phyloP scores from a whole-genome alignment of 2,329 filamentous ascomycete genomes.

The Fusarium goolgardi region DNA sequence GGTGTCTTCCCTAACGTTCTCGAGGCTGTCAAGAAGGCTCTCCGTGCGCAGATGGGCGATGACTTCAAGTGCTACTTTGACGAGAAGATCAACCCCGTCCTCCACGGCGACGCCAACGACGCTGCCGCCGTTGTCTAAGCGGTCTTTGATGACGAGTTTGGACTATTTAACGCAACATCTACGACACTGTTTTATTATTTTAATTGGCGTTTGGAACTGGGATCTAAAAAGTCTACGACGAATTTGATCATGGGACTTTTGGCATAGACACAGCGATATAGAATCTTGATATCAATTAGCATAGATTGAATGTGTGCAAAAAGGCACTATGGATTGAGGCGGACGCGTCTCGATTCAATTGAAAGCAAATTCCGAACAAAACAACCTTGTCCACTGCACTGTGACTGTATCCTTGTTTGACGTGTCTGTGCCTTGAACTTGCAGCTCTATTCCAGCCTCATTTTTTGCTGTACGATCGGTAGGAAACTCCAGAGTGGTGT shows the following conservation, averaged over 20 bases:
- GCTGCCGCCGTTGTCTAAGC: slow-evolving; percentile 40
- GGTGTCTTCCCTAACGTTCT: slow-evolving; percentile 80
- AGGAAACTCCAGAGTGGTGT: not conserved
- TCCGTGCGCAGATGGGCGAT: slow-evolving; percentile 76
- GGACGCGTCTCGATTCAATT: slow-evolving; percentile 28
- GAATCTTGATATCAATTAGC: slow-evolving; percentile 42
- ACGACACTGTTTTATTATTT: slow-evolving; percentile 14
- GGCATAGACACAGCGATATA: slow-evolving; percentile 40
- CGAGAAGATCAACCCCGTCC: slow-evolving; percentile 76
- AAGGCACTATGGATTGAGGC: not conserved
- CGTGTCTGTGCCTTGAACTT: slow-evolving; percentile 1
- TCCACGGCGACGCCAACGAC: slow-evolving; percentile 56
- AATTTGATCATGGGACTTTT: slow-evolving; percentile 38
- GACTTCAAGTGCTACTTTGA: slow-evolving; percentile 81
- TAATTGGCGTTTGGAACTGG: slow-evolving; percentile 29
- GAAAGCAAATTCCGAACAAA: slow-evolving; percentile 35
- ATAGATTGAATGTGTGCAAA: slow-evolving; percentile 29
- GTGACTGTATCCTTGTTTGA: not conserved
- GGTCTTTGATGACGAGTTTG: not conserved
- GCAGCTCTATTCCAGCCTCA: not conserved
- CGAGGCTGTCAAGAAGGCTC: slow-evolving; percentile 71
- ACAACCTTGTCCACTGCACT: not conserved
- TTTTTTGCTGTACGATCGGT: slow-evolving; percentile 2
- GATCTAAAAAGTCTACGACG: slow-evolving; percentile 28
- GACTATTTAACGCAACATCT: slow-evolving; percentile 11